Evolutionary conservation across 345 rosid species (phyloP).

Genomic region (Eucalyptus caleyi): DNA sequence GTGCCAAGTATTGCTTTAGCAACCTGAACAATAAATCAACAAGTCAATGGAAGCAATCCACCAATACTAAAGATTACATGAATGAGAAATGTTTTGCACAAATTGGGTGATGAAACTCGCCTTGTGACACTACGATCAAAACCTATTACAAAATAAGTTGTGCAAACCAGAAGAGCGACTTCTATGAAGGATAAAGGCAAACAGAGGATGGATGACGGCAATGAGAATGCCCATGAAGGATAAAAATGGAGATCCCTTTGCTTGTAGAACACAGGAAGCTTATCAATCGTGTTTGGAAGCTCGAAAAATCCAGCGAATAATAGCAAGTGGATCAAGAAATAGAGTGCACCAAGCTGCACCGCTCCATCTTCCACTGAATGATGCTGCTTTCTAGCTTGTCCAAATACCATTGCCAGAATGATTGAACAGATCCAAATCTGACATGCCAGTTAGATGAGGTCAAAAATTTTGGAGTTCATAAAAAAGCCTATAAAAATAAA

Average conservation of each 20-base stretch:
- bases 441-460: neutral
- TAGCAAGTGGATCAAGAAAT: neutral
- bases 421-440: neutral
- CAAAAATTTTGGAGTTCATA: neutral
- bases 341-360: neutral
- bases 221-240: conserved; percentile 1
- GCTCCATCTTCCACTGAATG: neutral
- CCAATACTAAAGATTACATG: neutral
- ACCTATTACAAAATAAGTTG: conserved; percentile 4
- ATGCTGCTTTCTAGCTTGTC: neutral
- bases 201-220: neutral
- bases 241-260: neutral
- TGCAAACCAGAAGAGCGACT: neutral
- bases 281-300: neutral
- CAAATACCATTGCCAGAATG: neutral
- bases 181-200: conserved; percentile 2
- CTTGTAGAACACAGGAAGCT: conserved; percentile 6
- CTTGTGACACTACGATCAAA: conserved; percentile 6
- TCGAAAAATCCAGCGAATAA: neutral
- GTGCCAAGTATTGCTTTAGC: conserved; percentile 16
- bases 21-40: conserved; percentile 6
- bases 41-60: neutral
- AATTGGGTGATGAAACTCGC: neutral
- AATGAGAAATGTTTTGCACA: neutral
- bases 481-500: neutral